These are phyloP conservation scores for Ocimum tenuiflorum DNA, from an alignment of 257 asterid genomes.

Conservation along the genomic window DNA sequence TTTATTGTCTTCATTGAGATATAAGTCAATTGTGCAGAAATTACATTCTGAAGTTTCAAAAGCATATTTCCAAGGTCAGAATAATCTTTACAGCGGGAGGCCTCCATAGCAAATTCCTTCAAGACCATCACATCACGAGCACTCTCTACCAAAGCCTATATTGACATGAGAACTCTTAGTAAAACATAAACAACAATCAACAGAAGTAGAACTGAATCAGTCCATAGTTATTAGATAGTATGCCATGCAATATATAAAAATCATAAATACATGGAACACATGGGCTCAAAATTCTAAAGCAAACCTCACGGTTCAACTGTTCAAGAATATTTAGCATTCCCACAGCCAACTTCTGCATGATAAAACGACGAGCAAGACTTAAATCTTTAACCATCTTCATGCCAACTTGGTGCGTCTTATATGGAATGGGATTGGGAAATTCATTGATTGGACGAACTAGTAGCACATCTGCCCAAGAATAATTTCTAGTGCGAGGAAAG, in stretches of 20 bases:
- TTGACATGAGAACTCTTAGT: conserved; percentile 23
- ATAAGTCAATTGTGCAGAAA: too few species aligned
- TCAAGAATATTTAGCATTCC: conserved; percentile 75
- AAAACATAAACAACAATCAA: conserved; percentile 14
- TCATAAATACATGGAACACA: background rate
- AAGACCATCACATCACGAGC: conserved; percentile 68
- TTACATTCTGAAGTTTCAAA: conserved; percentile 77
- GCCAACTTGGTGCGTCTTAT: conserved; percentile 73
- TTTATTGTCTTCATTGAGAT: too few species aligned
- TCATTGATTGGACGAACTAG: conserved; percentile 80
- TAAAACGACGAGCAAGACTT: conserved; percentile 75
- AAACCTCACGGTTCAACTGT: conserved; percentile 77
- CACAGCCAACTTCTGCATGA: conserved; percentile 91
- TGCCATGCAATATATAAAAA: background rate
- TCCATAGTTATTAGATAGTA: background rate
- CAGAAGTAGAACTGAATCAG: background rate
- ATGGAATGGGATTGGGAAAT: conserved; percentile 74
- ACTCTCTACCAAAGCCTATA: conserved; percentile 71
- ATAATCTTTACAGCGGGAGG: conserved; percentile 76
- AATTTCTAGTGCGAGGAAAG: conserved; percentile 84
- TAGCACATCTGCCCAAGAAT: conserved; percentile 93
- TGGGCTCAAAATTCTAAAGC: conserved; percentile 28
- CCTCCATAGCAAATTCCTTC: conserved; percentile 89
- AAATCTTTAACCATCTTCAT: conserved; percentile 68
- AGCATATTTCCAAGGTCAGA: conserved; percentile 88